Base-by-base conservation (phyloP, 2,329 filamentous ascomycete genomes). In the Zalaria sp. region DNA sequence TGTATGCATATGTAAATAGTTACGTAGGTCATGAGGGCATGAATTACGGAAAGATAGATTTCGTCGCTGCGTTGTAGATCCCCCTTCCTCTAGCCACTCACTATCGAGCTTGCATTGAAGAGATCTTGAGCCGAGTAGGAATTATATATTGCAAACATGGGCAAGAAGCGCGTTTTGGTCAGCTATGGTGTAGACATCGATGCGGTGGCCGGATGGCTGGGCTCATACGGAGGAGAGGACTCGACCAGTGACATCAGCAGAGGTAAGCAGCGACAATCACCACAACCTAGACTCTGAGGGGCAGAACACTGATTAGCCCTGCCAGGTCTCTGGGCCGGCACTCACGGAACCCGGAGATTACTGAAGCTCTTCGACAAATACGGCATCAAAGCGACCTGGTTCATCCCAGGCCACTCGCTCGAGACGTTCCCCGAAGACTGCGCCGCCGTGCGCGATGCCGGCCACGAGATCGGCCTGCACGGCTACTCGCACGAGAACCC, bases 401-500 rank as follows among this genome's bases (percentile, higher is more conserved):
- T 77, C 52, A 77, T 77, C 44, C 74, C 73, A 0, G 74, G 73
- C 0, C 75, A 79, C 51, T 71, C 68, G 0, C 63, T 79, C 2
- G 75, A 79, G 53, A 77, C 69, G 0, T 81, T 81, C 48, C 77
- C 76, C 0, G 73, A 78, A 53, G 74, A 81, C 53, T 77, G 72
- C 49, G 72, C 63, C 42, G 62, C 66, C 53, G 64, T 81, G 4
- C 68, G 75, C 27, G 77, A 81, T 48, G 66, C 69, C 0, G 76
- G 75, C 0, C 77, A 80, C 51, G 77, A 81, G 53, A 75, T 71
- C 46, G 77, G 77, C 1, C 65, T 81, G 4, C 81, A 85, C 47
- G 81, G 78, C 3, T 85, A 84, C 59, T 76, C 71, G 0, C 79
- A 85, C 50, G 81, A 85, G 53, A 83, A 84, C 49, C 79, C 81